phyloP scores from a whole-genome alignment of 2,329 filamentous ascomycete species.

The Fusarium oligoseptatum region DNA sequence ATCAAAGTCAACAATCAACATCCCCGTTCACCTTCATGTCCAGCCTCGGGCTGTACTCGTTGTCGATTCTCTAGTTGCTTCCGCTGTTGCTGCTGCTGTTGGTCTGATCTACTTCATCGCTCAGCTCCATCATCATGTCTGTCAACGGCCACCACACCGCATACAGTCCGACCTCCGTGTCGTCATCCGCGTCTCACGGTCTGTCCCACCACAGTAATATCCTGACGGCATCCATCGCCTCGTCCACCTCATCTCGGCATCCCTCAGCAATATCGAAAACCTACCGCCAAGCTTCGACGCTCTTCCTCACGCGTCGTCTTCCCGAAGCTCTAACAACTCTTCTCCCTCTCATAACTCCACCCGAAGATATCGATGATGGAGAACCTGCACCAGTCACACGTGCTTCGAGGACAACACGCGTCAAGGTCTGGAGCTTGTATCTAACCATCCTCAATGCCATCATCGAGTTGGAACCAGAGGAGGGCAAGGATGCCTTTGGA shows the following conservation, averaged over 20 bases:
- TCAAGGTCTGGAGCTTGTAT: constrained; percentile 98
- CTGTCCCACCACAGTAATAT: constrained; percentile 65
- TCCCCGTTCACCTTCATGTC: constrained; percentile 31
- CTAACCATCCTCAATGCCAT: constrained; percentile 93
- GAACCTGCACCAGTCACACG: constrained; percentile 80
- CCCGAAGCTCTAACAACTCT: constrained; percentile 90
- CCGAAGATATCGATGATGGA: constrained; percentile 61
- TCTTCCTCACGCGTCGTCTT: constrained; percentile 93
- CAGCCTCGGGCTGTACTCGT: neutral
- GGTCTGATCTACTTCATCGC: constrained; percentile 11
- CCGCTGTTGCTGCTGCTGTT: constrained; percentile 14
- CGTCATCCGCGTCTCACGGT: constrained; percentile 51
- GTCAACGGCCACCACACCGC: constrained; percentile 59
- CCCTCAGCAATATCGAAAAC: constrained; percentile 86
- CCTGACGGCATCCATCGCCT: constrained; percentile 75
- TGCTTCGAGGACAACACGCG: constrained; percentile 83
- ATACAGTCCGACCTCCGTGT: constrained; percentile 59
- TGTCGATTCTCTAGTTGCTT: constrained; percentile 1
- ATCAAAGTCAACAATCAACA: constrained; percentile 13
- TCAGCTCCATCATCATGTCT: constrained; percentile 54
- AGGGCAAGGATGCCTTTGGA: constrained; percentile 91
- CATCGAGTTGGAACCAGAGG: constrained; percentile 87
- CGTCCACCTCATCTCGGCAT: constrained; percentile 71
- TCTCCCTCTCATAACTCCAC: constrained; percentile 80
- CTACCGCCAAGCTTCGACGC: constrained; percentile 92